Base-by-base conservation (phyloP, 257 asterid species). In the Perilla frutescens region DNA sequence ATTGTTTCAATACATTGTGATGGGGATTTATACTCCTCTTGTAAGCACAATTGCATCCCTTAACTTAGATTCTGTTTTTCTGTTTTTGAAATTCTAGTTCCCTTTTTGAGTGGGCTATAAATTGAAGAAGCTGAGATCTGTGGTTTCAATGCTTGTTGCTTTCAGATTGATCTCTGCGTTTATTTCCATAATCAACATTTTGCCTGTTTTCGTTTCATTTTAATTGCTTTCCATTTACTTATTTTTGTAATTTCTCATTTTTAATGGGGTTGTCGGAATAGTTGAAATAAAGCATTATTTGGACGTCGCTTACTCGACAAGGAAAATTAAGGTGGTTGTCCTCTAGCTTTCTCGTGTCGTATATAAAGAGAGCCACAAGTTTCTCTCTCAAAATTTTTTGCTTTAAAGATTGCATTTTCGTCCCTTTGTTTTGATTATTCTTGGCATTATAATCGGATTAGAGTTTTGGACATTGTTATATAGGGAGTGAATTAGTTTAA, bases 1-100 rank as follows among this genome's bases (percentile, higher is more conserved):
- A 79, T 71, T 87, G 85, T 84, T 84, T 86, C 98, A 95, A 77
- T 90, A 89, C 85, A 82, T 88, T 61, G 87, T 71, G 15, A 90
- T 90, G 87, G 99, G 97, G 87, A 77, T 95, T 72, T 95, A 95
- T 79, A 95, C 98, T 67, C 99, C 99, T 83, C 98, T 95, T 75
- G 99, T 95, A 75, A 90, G 97, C 70, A 49, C 26, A 59, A 7
- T 32, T 81, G 63, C 73, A 81, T 74, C 1, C 59, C 51, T 77
- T 70, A 57, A 41, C 41, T 57, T 53, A 68, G 61, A 40, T 39
- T 56, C 51, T 66, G 26, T 44, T 51, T 44, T 62, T 72, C 11
- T 15, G 15, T 55, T 70, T 7, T 26, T 15, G 49, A 55, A 29
- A 50, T 59, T 67, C 60, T 20, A 1, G 29, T 76, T 69, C 62